These are phyloP conservation scores for Stenogyne calaminthoides DNA, from an alignment of 305 asterid genomes.

Conservation along the genomic window DNA sequence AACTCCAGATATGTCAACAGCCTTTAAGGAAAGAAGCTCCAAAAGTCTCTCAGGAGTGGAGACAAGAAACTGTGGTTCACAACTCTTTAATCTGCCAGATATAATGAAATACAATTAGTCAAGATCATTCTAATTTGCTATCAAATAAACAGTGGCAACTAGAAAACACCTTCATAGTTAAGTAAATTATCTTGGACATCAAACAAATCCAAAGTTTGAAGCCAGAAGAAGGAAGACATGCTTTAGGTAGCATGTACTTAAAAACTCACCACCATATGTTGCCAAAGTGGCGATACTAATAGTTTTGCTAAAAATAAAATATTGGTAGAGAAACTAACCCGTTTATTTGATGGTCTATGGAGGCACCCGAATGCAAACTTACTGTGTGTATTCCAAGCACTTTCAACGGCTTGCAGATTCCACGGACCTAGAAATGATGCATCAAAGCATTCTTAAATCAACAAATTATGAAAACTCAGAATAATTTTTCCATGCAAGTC, in stretches of 20 bases:
- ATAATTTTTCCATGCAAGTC: slow-evolving; percentile 4
- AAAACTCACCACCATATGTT: slow-evolving; percentile 8
- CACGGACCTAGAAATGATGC: slow-evolving; percentile 59
- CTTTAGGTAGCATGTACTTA: not conserved
- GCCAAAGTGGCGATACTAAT: not conserved
- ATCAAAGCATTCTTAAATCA: not conserved
- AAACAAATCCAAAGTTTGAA: not conserved
- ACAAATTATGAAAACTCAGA: not conserved
- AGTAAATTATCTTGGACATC: not conserved
- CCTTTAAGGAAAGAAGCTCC: slow-evolving; percentile 67
- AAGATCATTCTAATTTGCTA: not conserved
- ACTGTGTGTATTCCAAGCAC: slow-evolving; percentile 72
- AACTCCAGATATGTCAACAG: slow-evolving; percentile 68
- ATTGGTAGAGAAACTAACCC: slow-evolving; percentile 55
- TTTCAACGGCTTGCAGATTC: slow-evolving; percentile 80
- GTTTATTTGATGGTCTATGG: slow-evolving; percentile 72
- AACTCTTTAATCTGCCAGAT: slow-evolving; percentile 67
- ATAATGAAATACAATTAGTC: slow-evolving; percentile 24
- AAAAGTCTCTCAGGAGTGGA: slow-evolving; percentile 88
- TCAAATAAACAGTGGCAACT: slow-evolving; percentile 5
- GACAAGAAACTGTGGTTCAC: slow-evolving; percentile 84
- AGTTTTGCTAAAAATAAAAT: not conserved
- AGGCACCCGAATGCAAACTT: slow-evolving; percentile 83
- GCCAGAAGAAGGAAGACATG: not conserved
- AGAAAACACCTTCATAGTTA: not conserved